Conservation (phyloP, 305 asterid species). For the Fraxinus velutina region DNA sequence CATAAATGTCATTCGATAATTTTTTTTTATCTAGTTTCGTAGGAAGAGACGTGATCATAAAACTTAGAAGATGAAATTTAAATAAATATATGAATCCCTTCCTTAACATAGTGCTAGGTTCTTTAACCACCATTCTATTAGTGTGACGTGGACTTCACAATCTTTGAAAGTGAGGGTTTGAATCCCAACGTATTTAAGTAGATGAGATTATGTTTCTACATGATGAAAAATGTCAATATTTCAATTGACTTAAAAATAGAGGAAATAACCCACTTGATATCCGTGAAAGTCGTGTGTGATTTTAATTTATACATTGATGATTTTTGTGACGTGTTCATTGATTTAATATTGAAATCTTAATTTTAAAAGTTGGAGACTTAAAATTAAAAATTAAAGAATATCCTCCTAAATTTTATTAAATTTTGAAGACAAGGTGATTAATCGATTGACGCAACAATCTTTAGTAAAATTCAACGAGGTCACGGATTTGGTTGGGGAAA, state of each 20-base stretch:
- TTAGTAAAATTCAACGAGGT: conserved; percentile 24
- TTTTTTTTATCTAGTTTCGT: neutral
- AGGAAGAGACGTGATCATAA: neutral
- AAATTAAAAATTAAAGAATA: no score
- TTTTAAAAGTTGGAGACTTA: neutral
- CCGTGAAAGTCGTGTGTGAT: neutral
- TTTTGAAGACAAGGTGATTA: neutral
- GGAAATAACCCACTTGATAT: neutral
- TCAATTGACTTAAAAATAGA: neutral
- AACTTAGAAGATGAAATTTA: neutral
- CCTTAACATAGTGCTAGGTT: neutral
- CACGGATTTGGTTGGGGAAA: conserved; percentile 38
- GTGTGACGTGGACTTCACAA: neutral
- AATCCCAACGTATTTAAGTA: neutral
- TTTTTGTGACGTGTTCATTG: neutral
- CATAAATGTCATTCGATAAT: neutral
- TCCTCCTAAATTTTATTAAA: neutral
- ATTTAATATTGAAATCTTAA: no score
- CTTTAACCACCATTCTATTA: neutral
- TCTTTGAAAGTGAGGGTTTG: neutral
- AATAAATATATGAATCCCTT: neutral
- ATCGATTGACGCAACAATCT: conserved; percentile 9
- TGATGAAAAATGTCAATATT: neutral
- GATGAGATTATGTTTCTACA: neutral
- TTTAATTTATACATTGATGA: neutral